Conservation (phyloP, 176 grass and related monocot species). For the Oryza longistaminata region DNA sequence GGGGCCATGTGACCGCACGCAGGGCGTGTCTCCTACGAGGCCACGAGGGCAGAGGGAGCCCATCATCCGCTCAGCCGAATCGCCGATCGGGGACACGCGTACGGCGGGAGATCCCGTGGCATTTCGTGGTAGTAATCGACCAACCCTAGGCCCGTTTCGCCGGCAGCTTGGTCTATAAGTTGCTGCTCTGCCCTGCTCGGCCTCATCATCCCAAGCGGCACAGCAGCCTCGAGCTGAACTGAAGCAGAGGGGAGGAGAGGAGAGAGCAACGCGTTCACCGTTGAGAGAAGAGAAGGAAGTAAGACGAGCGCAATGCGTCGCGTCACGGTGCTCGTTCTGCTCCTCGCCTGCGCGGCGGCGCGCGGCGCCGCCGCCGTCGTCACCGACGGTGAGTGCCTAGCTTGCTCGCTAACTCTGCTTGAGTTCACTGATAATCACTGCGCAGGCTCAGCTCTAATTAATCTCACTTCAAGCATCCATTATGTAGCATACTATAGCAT, state of each 20-base stretch:
- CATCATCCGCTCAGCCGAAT: background rate
- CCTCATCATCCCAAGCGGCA: background rate
- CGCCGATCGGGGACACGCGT: slow-evolving; percentile 10
- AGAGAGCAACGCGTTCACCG: background rate
- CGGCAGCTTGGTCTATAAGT: background rate
- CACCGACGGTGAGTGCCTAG: slow-evolving; percentile 48
- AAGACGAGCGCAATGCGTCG: slow-evolving; percentile 7
- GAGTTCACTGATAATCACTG: too few species aligned
- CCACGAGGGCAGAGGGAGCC: background rate
- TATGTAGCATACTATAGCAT: background rate
- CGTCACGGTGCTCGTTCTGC: background rate
- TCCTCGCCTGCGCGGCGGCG: slow-evolving; percentile 44
- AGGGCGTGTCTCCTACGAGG: slow-evolving; percentile 12
- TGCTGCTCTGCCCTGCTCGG: slow-evolving; percentile 13
- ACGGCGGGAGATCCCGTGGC: background rate
- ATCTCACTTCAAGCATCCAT: background rate
- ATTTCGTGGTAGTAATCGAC: background rate
- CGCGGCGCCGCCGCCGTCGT: slow-evolving; percentile 37
- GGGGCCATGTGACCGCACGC: slow-evolving; percentile 40
- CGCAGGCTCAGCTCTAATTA: background rate
- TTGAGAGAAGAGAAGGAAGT: background rate
- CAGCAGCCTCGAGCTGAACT: too few species aligned
- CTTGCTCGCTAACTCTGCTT: background rate
- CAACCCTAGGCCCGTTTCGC: background rate
- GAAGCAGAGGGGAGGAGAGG: too few species aligned